phyloP scores from a whole-genome alignment of 73 alveolate genomes.

The Paramecium sonneborni region DNA sequence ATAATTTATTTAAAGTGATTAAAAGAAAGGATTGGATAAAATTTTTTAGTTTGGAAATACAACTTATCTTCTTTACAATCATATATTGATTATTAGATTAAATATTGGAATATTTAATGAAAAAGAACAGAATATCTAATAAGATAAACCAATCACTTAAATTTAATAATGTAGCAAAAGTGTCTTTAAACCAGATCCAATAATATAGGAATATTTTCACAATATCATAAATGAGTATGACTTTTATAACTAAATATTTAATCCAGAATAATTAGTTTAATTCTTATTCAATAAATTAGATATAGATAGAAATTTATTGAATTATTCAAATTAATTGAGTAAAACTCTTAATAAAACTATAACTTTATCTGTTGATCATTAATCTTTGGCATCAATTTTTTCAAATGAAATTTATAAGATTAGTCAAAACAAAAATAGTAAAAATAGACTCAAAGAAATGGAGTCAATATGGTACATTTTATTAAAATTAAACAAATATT shows the following conservation, averaged over 20 bases:
- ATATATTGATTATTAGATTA: neutral
- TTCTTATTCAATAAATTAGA: neutral
- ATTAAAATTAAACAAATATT: neutral
- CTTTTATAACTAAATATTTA: neutral
- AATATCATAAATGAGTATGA: neutral
- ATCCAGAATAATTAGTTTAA: conserved; percentile 8
- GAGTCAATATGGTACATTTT: conserved; percentile 32
- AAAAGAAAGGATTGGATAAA: neutral
- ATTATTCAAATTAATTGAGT: neutral
- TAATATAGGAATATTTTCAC: neutral
- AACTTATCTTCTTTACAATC: conserved; percentile 6
- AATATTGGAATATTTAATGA: neutral
- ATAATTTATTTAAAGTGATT: neutral
- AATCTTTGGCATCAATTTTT: neutral
- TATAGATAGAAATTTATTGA: neutral
- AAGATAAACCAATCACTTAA: neutral
- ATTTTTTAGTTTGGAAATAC: conserved; percentile 8
- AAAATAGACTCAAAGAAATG: neutral
- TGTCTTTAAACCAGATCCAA: neutral
- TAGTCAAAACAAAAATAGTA: neutral
- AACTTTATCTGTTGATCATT: conserved; percentile 32
- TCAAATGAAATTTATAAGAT: neutral
- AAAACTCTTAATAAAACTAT: neutral
- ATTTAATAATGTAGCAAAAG: neutral
- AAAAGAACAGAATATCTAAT: neutral